Evolutionary conservation across 148 eudicot genomes (phyloP).

Genomic region (Pharnaceum exiguum): DNA sequence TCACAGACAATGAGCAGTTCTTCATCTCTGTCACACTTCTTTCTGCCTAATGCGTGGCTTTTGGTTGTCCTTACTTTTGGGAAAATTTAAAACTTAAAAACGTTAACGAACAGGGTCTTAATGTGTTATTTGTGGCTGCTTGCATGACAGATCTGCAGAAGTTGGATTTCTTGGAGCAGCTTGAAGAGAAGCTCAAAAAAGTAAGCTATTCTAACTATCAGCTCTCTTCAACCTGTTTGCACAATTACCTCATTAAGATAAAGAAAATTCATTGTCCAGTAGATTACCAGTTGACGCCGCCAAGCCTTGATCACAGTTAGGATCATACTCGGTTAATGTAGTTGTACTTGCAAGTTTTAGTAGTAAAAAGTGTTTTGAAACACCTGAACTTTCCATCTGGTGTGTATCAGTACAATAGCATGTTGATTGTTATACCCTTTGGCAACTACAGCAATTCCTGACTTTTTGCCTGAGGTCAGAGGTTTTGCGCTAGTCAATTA

Average conservation of each 20-base stretch:
- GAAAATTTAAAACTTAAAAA: too few relatives aligned
- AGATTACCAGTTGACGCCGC: not conserved
- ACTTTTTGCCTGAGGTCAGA: too few relatives aligned
- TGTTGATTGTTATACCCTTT: too few relatives aligned
- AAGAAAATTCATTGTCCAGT: too few relatives aligned
- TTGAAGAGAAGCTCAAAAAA: conserved; percentile 13
- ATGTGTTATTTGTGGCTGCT: conserved; percentile 2
- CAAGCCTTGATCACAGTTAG: not conserved
- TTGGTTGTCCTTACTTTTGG: too few relatives aligned
- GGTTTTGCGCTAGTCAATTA: too few relatives aligned
- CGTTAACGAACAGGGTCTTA: not conserved
- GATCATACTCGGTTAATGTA: not conserved
- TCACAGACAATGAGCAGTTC: too few relatives aligned
- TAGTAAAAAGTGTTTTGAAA: not conserved
- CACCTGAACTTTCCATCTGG: not conserved
- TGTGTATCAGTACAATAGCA: not conserved
- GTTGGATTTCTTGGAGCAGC: conserved; percentile 21
- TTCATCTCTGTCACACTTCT: too few relatives aligned
- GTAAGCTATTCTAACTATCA: conserved; percentile 16
- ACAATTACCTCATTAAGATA: too few relatives aligned
- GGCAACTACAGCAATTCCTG: too few relatives aligned
- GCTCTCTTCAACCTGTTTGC: too few relatives aligned
- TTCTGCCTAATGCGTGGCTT: not conserved
- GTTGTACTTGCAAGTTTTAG: not conserved
- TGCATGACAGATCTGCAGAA: conserved; percentile 21